These are phyloP conservation scores for Globisporangium splendens DNA, from an alignment of 352 stramenopile species.

Conservation along the genomic window DNA sequence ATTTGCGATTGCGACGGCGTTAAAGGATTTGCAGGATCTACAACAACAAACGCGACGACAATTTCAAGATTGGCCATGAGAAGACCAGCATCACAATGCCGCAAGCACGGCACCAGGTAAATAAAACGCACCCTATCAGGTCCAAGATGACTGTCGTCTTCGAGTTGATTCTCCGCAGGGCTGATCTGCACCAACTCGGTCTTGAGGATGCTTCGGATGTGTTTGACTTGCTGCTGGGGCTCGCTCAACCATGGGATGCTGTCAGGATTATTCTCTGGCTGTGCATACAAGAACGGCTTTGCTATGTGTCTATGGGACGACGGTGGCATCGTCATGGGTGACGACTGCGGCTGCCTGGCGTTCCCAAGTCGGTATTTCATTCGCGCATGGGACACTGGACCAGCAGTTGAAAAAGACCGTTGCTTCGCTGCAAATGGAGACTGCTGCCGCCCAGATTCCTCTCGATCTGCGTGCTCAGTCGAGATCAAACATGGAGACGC, in stretches of 20 bases:
- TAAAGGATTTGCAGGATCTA: constrained; percentile 66
- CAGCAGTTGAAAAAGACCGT: constrained; percentile 6
- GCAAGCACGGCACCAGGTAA: neutral
- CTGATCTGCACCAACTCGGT: constrained; percentile 34
- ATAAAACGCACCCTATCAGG: constrained; percentile 37
- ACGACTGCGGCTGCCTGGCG: neutral
- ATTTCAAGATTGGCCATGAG: neutral
- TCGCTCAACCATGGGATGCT: neutral
- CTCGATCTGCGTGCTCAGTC: neutral
- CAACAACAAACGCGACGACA: neutral
- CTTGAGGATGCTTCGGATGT: constrained; percentile 60
- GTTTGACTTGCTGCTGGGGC: constrained; percentile 29
- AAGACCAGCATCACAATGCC: neutral
- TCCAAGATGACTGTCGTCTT: constrained; percentile 37
- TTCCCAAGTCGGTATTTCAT: neutral
- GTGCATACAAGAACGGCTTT: constrained; percentile 5
- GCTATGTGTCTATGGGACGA: neutral
- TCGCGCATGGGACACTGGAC: constrained; percentile 4
- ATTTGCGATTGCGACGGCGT: constrained; percentile 34
- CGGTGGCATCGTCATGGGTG: neutral
- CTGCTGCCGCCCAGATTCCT: neutral
- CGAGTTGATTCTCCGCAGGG: constrained; percentile 40
- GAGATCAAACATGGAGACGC: constrained; percentile 19
- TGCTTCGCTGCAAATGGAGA: neutral
- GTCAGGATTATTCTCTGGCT: neutral